A percentile compares a stretch with the other conserved stretches of the same genome.
Evolutionary conservation across 2,329 filamentous ascomycete species (phyloP).

Genomic region (Parastagonospora avenae): DNA sequence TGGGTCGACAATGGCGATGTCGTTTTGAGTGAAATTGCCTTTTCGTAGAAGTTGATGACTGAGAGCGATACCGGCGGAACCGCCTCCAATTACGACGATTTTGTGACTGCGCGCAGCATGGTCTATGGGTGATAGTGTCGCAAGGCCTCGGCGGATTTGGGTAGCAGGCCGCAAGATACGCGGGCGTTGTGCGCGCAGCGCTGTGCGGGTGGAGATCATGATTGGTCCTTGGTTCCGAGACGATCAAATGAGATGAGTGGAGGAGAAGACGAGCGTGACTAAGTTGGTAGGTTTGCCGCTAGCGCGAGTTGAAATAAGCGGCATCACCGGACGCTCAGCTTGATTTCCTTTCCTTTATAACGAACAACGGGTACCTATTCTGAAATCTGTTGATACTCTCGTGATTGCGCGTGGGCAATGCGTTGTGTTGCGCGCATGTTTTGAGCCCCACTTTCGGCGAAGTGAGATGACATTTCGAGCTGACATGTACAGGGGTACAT

Average conservation of each 20-base stretch:
- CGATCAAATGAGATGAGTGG: neutral
- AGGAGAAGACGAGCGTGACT: neutral
- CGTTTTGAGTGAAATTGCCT: conserved; percentile 61
- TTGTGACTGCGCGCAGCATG: conserved; percentile 59
- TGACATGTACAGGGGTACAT: too few relatives aligned
- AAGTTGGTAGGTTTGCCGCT: too few relatives aligned
- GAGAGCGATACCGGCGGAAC: conserved; percentile 67
- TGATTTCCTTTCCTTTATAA: too few relatives aligned
- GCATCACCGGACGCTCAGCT: too few relatives aligned
- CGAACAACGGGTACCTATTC: too few relatives aligned
- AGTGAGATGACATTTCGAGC: neutral
- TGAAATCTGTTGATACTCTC: too few relatives aligned
- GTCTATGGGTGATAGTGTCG: conserved; percentile 34
- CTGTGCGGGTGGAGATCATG: neutral
- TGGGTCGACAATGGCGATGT: conserved; percentile 70
- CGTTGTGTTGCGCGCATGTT: too few relatives aligned
- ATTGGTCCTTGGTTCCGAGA: neutral
- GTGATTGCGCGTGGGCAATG: too few relatives aligned
- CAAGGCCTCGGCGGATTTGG: conserved; percentile 16
- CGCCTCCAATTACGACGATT: conserved; percentile 70
- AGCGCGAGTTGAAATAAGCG: too few relatives aligned
- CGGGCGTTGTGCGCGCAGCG: neutral
- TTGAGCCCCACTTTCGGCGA: neutral
- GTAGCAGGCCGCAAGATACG: neutral
- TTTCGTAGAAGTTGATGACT: conserved; percentile 69